Base-by-base conservation (phyloP, 1,139 yeast species). In the Candida anutae region DNA sequence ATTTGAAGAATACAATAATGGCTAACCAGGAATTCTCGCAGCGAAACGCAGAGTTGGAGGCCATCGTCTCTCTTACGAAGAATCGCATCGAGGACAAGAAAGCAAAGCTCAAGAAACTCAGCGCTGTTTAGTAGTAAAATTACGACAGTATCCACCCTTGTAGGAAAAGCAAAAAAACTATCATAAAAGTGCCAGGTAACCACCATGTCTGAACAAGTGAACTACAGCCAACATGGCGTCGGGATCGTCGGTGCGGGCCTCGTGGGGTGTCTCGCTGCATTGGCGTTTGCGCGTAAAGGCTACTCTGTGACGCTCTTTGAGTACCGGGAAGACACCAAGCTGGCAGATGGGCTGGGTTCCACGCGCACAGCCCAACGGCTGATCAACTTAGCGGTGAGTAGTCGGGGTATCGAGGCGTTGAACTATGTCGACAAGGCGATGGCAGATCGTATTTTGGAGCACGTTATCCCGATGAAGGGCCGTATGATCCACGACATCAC, bases 221-320 rank as follows among this genome's bases (percentile, higher is more conserved):
- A n/a, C n/a, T 15, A 19, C 10, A 27, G 18, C 15, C 37, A 38
- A 20, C 49, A 45, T 23, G 45, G 48, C 4, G 50, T 76, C 9
- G 82, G 74, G 1, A 63, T 79, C 21, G 69, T 78, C 10, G 88
- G 93, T 1, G 95, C 94, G 1, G 97, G 97, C 0, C 71, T 84
- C 3, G 96, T 88, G 4, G 97, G 97, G 1, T 72, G 93, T 31
- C 62, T 85, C n/a, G 73, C 90, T 0, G 94, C 95, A 0, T 54
- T 88, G 15, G 94, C 90, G 0, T 67, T 88, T 27, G 74, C 78
- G 4, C 62, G 74, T 31, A 67, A 73, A 34, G 95, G 95, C n/a
- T 80, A 71, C 50, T 40, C 68, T 0, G 96, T 88, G 10, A 64
- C 76, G 1, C 49, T 88, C 5, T 81, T 72, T 41, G 96, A 88